phyloP scores from a whole-genome alignment of 1,139 yeast genomes.

The Hemisphaericaspora lyxosophila region DNA sequence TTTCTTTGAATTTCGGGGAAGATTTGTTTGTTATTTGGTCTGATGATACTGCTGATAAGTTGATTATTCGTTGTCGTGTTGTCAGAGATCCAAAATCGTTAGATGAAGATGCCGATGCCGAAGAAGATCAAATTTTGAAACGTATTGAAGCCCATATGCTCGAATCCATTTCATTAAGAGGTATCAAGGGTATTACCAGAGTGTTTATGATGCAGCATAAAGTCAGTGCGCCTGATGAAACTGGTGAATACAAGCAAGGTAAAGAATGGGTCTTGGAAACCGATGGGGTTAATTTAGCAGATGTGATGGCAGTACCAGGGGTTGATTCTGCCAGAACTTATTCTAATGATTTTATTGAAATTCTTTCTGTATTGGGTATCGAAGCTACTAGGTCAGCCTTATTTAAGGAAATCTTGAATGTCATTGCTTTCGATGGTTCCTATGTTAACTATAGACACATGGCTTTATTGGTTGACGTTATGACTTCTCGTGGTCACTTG shows the following conservation, averaged over 20 bases:
- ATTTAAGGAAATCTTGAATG: constrained; percentile 90
- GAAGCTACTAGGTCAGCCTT: constrained; percentile 97
- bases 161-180: constrained; percentile 90
- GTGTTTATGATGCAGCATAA: constrained; percentile 95
- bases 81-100: constrained; percentile 93
- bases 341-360: constrained; percentile 95
- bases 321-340: constrained; percentile 88
- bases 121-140: constrained; percentile 95
- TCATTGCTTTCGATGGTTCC: constrained; percentile 99
- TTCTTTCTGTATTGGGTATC: constrained; percentile 92
- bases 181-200: constrained; percentile 92
- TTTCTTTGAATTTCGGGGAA: constrained; percentile 88
- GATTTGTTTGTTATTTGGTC: constrained; percentile 98
- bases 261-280: constrained; percentile 99
- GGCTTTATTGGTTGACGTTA: constrained; percentile 95
- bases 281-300: constrained; percentile 95
- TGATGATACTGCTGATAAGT: constrained; percentile 96
- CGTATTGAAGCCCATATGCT: constrained; percentile 96
- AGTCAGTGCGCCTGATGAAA: constrained; percentile 69
- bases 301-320: constrained; percentile 93
- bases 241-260: constrained; percentile 84
- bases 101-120: constrained; percentile 93
- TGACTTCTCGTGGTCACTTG: constrained; percentile 98
- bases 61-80: constrained; percentile 96
- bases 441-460: constrained; percentile 98